Evolutionary conservation across 2,329 filamentous ascomycete genomes (phyloP), one percentile per base, ranked within the genome.

Genomic region (Colletotrichum acutatum): DNA sequence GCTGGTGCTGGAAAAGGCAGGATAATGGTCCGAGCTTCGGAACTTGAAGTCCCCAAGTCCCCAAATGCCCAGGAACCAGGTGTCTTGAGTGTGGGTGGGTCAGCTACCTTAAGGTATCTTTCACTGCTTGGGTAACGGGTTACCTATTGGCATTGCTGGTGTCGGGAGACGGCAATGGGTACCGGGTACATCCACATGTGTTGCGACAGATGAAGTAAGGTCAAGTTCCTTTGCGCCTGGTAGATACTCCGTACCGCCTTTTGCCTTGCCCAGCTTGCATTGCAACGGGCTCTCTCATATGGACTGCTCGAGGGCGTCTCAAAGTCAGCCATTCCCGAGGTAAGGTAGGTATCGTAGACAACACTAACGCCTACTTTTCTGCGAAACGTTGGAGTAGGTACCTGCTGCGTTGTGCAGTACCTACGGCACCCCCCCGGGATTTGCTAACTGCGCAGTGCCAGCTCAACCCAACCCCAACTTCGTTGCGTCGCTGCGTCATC

Each of bases 401-500:
- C 37, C 66, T 52, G 30, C 42, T 49, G 16, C 42, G 42, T 56
- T 58, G 30, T 19, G 34, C 32, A 64, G 61, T 19, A 32, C n/a
- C 37, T 19, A 34, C 32, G 11, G 32, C 32, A 34, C 16, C 16
- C 34, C 14, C 19, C 59, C 46, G 30, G 53, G 42, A 62, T 42
- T 64, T 69, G 32, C 26, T 42, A 37, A 69, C 58, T 49, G 52
- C 32, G 32, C 32, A 34, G 32, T 34, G 32, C 60, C 66, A 60
- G 30, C 66, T 46, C 42, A 54, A 57, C 66, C 30, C 30, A 59
- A 37, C 52, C 66, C 30, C 37, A 59, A 37, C 52, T 19, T 49
- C 66, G 58, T 24, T 64, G 61, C 22, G 19, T 49, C 24, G 49
- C 66, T 71, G 68, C 66, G 71, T 73, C 66, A 73, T 73, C 67